A percentile compares a stretch with the other conserved stretches of the same genome.
Conservation (phyloP, 2,329 filamentous ascomycete genomes). For the Mariannaea sp. region DNA sequence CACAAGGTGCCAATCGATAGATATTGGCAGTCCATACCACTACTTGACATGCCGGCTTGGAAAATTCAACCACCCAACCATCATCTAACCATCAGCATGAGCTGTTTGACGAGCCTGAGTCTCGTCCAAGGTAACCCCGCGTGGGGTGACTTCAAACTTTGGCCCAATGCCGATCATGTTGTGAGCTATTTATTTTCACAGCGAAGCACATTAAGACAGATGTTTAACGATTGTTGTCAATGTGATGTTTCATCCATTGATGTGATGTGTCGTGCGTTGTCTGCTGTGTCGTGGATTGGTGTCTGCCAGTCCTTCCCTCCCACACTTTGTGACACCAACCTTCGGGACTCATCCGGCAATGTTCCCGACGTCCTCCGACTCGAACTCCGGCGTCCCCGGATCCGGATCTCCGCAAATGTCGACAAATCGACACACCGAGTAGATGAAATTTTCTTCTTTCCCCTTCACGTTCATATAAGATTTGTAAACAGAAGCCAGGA, state of each 20-base stretch:
- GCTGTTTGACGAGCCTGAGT: constrained; percentile 6
- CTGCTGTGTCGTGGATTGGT: constrained; percentile 16
- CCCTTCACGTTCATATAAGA: too few relatives aligned
- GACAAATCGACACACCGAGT: constrained; percentile 10
- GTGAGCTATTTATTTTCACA: constrained; percentile 1
- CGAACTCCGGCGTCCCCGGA: constrained; percentile 29
- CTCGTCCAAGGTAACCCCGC: constrained; percentile 3
- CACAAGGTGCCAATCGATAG: neutral
- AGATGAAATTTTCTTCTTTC: too few relatives aligned
- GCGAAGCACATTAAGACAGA: too few relatives aligned
- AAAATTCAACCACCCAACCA: constrained; percentile 11
- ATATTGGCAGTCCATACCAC: constrained; percentile 11
- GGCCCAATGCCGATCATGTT: neutral
- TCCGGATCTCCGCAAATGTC: constrained; percentile 18
- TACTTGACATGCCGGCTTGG: constrained; percentile 13
- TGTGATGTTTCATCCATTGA: neutral
- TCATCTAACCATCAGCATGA: constrained; percentile 16
- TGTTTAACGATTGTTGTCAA: neutral
- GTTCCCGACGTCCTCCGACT: constrained; percentile 21
- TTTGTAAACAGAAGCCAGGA: neutral
- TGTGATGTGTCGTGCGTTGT: neutral
- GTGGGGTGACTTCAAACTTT: constrained; percentile 2
- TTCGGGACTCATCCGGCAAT: constrained; percentile 18
- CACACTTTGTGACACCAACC: neutral
- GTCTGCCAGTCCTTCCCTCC: constrained; percentile 1